phyloP scores from a whole-genome alignment of 1,284 basidiomycete species.

The Mrakiaceae sp. region DNA sequence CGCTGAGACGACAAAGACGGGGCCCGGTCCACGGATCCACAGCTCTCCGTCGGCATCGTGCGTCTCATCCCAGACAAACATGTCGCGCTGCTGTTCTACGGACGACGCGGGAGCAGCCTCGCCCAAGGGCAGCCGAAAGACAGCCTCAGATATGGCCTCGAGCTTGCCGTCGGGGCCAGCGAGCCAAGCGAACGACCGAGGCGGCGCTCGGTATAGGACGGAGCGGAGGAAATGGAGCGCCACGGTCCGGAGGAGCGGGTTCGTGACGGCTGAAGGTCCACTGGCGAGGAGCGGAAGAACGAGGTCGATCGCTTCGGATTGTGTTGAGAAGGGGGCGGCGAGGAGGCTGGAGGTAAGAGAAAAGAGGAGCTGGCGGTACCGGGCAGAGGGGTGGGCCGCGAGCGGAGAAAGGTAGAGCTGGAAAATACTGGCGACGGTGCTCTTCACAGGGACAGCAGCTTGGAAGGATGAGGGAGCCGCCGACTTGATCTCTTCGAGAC shows the following conservation, averaged over 20 bases:
- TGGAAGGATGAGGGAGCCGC: not conserved
- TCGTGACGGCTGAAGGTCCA: not conserved
- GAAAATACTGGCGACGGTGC: not conserved
- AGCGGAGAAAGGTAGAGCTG: constrained; percentile 8
- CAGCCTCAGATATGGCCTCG: not conserved
- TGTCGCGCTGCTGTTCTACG: not conserved
- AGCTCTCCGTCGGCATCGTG: constrained; percentile 6
- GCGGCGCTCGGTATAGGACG: too few relatives aligned
- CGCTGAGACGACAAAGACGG: constrained; percentile 9
- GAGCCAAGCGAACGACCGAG: not conserved
- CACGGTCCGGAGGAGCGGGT: constrained; percentile 1
- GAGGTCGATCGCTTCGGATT: not conserved
- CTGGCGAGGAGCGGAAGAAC: not conserved
- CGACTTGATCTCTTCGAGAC: not conserved
- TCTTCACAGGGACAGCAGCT: not conserved
- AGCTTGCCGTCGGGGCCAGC: not conserved
- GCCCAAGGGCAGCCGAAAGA: constrained; percentile 1
- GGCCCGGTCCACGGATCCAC: constrained; percentile 14
- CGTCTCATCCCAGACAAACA: constrained; percentile 2
- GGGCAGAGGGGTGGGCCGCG: constrained; percentile 1
- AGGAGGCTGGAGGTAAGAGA: not conserved
- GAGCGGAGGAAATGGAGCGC: constrained; percentile 5
- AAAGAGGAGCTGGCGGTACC: constrained; percentile 4
- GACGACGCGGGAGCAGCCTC: too few relatives aligned
- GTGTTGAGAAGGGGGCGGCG: not conserved